Evolutionary conservation across 108 stramenopile species (phyloP), one percentile per base, ranked within the genome.

Genomic region (Nitzschia inconspicua): DNA sequence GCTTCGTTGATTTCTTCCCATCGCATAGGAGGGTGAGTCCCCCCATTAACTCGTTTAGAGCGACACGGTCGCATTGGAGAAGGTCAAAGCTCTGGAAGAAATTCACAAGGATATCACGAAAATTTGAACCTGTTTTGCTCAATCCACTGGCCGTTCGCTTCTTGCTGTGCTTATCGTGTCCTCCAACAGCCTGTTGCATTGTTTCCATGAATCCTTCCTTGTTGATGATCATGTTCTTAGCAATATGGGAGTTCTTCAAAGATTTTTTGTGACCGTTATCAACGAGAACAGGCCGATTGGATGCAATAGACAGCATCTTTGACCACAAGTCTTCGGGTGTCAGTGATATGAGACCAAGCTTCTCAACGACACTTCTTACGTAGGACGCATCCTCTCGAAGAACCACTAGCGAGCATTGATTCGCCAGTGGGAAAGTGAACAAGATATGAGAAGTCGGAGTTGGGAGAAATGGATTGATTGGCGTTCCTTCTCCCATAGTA

Each of bases 21-120:
- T 79, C 85, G 37, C 89, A 92, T 2, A 95, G 55, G 8, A 95
- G 70, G n/a, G 85, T 83, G 30, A 94, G 50, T 4, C 93, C 93
- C 39, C 88, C 87, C 93, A 94, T 91, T 26, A 94, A 81, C 51
- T 94, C 87, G 59, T 87, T 87, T 46, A 89, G 55, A 1, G 84
- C 68, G 8, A 90, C 93, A 47, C 55, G 66, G 41, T 89, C 82
- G 5, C 57, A 54, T 67, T 88, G 86, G 16, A 63, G 40, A 10
- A 94, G 46, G 59, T 94, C 88, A 69, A 88, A 94, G 51, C 89
- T 87, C 18, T 78, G 77, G 57, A 82, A 94, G 24, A 94, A 84
- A 52, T 90, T 94, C 30, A 57, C 62, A 2, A 94, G 72, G 10
- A 84, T 66, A 16, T 85, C 82, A 27, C 53, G 49, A 14, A 43